Conservation (phyloP, 2,329 filamentous ascomycete genomes). For the Blastomyces silverae region DNA sequence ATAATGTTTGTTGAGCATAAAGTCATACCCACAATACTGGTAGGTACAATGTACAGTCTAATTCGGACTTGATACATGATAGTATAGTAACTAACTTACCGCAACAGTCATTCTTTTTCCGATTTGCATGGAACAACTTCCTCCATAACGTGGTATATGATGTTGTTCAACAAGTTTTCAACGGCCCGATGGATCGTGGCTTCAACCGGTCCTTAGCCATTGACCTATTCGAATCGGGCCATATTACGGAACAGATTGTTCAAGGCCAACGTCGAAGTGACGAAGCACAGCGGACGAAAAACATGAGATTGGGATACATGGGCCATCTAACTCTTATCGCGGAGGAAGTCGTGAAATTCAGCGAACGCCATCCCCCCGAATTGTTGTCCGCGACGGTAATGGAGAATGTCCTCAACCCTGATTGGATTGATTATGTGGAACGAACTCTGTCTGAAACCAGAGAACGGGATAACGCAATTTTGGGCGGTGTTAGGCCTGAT, state of each 20-base stretch:
- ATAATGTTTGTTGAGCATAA: slow-evolving; percentile 92
- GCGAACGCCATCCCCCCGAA: slow-evolving; percentile 85
- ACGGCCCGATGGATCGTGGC: slow-evolving; percentile 92
- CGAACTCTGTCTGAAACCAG: slow-evolving; percentile 86
- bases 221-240: slow-evolving; percentile 84
- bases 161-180: slow-evolving; percentile 97
- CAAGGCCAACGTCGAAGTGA: slow-evolving; percentile 83
- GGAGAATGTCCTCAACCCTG: slow-evolving; percentile 78
- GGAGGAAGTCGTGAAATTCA: slow-evolving; percentile 98
- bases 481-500: slow-evolving; percentile 89
- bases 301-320: slow-evolving; percentile 96
- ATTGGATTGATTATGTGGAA: slow-evolving; percentile 94
- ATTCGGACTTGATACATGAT: slow-evolving; percentile 11
- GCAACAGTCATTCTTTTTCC: slow-evolving; percentile 85
- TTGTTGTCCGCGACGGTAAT: slow-evolving; percentile 75
- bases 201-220: slow-evolving; percentile 86
- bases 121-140: slow-evolving; percentile 99
- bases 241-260: slow-evolving; percentile 85
- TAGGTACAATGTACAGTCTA: slow-evolving; percentile 48
- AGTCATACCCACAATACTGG: slow-evolving; percentile 91
- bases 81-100: slow-evolving; percentile 13
- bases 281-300: slow-evolving; percentile 71
- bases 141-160: slow-evolving; percentile 99
- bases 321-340: slow-evolving; percentile 94
- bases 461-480: slow-evolving; percentile 95